Evolutionary conservation across 1,284 basidiomycete species (phyloP), one percentile per base, ranked within the genome.

Genomic region (Phaffia rhodozyma): DNA sequence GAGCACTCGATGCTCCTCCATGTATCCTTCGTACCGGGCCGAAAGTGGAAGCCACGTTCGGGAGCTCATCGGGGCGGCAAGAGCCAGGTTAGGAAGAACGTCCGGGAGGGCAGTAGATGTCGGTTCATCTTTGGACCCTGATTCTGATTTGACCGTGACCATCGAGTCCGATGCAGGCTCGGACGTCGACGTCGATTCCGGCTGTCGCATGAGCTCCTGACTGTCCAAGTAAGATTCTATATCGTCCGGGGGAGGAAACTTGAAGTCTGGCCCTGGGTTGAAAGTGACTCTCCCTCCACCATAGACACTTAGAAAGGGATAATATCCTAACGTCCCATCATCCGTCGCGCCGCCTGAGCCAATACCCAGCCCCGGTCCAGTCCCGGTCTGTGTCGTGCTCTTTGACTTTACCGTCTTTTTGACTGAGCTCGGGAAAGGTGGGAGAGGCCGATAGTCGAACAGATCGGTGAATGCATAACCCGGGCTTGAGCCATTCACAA

Each of bases 321-420:
- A 98, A 75, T 99, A 99, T 0, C 96, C 96, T 6, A 97, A 77
- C 23, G 86, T 86, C 13, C 96, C 96, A 73, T 99, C 96, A 75
- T 99, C 93, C 72, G 90, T 87, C 0, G 83, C 81, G 69, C 92
- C 91, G 73, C 90, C 83, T 66, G n/a, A n/a, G 27, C n/a, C n/a
- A 11, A 27, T 9, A 34, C 51, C 51, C 51, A n/a, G 20, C 70
- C 68, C 29, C 66, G 58, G 21, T 43, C 25, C 38, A 21, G 53
- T 38, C 27, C 32, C 30, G 9, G 58, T 55, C 53, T 70, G 62
- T 50, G n/a, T 65, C n/a, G 7, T 82, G 82, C 72, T 88, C 86
- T 69, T 86, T 85, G 61, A 84, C 82, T 32, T 83, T 79, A 34
- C 83, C 84, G 70, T 87, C 85, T 66, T 73, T 72, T 65, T 82